phyloP scores from a whole-genome alignment of 441 rosid genomes.

The Capsella rubella region DNA sequence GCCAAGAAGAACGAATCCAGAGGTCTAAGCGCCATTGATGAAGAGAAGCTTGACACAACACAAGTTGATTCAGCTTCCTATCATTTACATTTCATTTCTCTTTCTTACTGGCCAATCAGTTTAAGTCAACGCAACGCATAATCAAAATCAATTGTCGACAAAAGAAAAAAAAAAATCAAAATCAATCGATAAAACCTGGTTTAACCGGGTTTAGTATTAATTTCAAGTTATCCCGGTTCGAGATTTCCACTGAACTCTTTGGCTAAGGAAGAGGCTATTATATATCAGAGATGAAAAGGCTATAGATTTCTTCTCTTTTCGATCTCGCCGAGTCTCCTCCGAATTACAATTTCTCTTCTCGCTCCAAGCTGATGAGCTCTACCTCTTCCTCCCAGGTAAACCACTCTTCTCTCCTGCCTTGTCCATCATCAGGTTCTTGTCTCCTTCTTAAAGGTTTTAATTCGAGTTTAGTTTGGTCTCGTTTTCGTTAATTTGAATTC shows the following conservation, averaged over 20 bases:
- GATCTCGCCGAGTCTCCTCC: background rate
- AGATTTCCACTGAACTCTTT: background rate
- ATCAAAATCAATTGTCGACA: background rate
- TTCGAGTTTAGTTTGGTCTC: conserved; percentile 3
- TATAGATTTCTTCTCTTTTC: background rate
- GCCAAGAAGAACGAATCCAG: conserved; percentile 22
- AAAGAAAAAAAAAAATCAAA: background rate
- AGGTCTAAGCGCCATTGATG: conserved; percentile 41
- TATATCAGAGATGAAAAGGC: background rate
- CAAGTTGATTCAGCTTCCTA: background rate
- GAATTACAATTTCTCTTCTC: conserved; percentile 11
- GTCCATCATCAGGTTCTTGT: background rate
- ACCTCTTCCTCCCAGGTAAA: conserved; percentile 36
- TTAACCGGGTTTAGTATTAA: too few relatives aligned
- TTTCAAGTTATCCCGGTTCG: conserved; percentile 15
- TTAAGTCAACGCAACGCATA: conserved; percentile 29
- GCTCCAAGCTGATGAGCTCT: conserved; percentile 36
- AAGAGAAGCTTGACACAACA: conserved; percentile 17
- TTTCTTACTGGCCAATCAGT: conserved; percentile 17
- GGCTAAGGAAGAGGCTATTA: background rate
- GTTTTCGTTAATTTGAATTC: conserved; percentile 2
- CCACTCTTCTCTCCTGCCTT: background rate
- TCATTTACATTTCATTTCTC: background rate
- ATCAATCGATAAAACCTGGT: background rate
- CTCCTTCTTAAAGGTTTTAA: too few relatives aligned